phyloP scores from a whole-genome alignment of 441 rosid species.

The Populus hybrid region DNA sequence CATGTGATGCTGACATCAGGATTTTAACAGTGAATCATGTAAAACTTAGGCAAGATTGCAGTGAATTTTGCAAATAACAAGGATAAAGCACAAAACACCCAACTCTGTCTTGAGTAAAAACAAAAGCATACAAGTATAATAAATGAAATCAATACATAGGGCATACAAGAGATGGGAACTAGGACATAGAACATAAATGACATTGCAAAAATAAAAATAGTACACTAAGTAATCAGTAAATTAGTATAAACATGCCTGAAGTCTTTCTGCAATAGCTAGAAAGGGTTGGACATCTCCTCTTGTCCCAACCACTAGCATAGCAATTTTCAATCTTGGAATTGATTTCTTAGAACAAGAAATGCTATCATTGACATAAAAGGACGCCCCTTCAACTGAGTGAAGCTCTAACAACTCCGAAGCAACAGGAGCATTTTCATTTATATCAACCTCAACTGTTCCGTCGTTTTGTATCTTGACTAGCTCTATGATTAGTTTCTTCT shows the following conservation, averaged over 20 bases:
- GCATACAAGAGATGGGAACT: background rate
- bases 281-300: slow-evolving; percentile 99
- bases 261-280: slow-evolving; percentile 92
- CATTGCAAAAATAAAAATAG: background rate
- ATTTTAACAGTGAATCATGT: background rate
- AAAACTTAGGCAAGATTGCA: background rate
- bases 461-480: slow-evolving; percentile 89
- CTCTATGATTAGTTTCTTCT: slow-evolving; percentile 83
- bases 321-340: slow-evolving; percentile 75
- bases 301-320: slow-evolving; percentile 93
- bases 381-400: slow-evolving; percentile 48
- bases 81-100: background rate
- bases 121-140: background rate
- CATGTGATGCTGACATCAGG: background rate
- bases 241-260: slow-evolving; percentile 58
- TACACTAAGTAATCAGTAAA: slow-evolving; percentile 17
- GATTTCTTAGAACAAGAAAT: slow-evolving; percentile 45
- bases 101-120: background rate
- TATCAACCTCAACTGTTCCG: slow-evolving; percentile 93
- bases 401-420: slow-evolving; percentile 83
- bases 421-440: slow-evolving; percentile 58
- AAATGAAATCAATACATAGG: background rate
- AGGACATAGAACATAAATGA: background rate
- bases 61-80: background rate
- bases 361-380: slow-evolving; percentile 38